Base-by-base conservation (phyloP, 805 yeast genomes). In the Starmerella roubikii region DNA sequence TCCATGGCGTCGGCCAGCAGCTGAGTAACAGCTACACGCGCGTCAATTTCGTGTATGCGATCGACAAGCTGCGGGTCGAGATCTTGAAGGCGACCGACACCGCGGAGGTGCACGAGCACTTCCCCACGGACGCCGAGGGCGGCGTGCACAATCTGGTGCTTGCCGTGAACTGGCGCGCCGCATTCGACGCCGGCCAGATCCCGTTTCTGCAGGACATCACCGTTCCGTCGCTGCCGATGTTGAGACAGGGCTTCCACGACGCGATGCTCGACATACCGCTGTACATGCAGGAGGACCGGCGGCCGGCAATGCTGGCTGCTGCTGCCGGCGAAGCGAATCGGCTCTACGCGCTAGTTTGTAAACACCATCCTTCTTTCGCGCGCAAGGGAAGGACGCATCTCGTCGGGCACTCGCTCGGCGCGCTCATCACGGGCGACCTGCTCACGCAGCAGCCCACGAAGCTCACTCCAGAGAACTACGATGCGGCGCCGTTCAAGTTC, bases 1-100 rank as follows among this genome's bases (percentile, higher is more conserved):
- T 88, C 32, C 98, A 88, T 58, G 97, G 98, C 0, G 82, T 91
- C 45, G 98, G 98, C 1, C 98, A 88, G 56, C 73, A 78, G 27
- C 63, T 91, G 39, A 91, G 94, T 3, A 70, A 75, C 32, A 74
- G 73, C 51, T 81, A 78, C 49, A 85, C 84, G 45, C 74, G 79
- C 26, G 76, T 85, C 30, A 83, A 84, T 54, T 91, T 88, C 61
- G 76, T 88, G 4, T 94, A 85, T 56, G 85, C 66, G 13, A 59
- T 63, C 37, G 65, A 61, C 47, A 50, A 53, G 29, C 56, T 64
- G 38, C 55, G 67, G 15, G 56, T 57, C 1, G 44, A 49, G 21
- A 52, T 64, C 20, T 47, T 52, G 9, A 51, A 54, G 10, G 53
- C 52, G 20, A 48, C 49, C 18, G 41, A 47, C 5, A 30, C 42